Evolutionary conservation across 305 asterid genomes (phyloP), one percentile per base, ranked within the genome.

Genomic region (Fraxinus sp.): DNA sequence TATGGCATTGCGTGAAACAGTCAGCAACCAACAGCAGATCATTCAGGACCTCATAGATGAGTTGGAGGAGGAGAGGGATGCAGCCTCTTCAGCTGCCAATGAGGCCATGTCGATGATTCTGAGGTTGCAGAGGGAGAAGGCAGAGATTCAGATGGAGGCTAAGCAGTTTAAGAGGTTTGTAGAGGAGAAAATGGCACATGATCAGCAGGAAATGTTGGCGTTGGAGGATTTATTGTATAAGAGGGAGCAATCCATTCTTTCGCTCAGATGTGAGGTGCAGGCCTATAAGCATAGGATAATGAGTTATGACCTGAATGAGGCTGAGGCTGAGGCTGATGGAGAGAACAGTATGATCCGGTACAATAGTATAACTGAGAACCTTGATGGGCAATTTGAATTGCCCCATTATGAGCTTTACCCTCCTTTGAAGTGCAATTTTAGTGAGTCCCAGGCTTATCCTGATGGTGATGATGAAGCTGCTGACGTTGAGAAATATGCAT

Each of bases 21-120:
- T 57, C 93, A 8, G 86, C 84, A 91, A 87, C 83, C 98, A 96
- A 83, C 99, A 94, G 83, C 88, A 87, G 78, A 90, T 88, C 3
- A 92, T 96, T 85, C 93, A 90, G 85, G 98, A 93, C 22, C 92
- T 96, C 82, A 85, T 88, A 10, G 41, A 81, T 26, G 99, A 96
- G 89, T 86, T 96, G 90, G 99, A 96, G 35, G 98, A 92, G 90
- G 99, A 96, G 89, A 94, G 99, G 83, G 93, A 93, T 74, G 99
- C 98, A 1, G 84, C 98, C 2, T 57, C 68, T 13, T 57, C 68
- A 18, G 68, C 68, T 57, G 68, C 13, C 68, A 57, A 57, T 57
- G 68, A 96, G 86, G 97, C 99, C 66, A 96, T 96, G 99, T 92
- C 98, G 2, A 96, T 96, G 99, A 96, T 94, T 83, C 90, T 96